These are phyloP conservation scores for Aspergillus heteromorphus DNA, from an alignment of 495 filamentous ascomycete genomes.

Conservation along the genomic window DNA sequence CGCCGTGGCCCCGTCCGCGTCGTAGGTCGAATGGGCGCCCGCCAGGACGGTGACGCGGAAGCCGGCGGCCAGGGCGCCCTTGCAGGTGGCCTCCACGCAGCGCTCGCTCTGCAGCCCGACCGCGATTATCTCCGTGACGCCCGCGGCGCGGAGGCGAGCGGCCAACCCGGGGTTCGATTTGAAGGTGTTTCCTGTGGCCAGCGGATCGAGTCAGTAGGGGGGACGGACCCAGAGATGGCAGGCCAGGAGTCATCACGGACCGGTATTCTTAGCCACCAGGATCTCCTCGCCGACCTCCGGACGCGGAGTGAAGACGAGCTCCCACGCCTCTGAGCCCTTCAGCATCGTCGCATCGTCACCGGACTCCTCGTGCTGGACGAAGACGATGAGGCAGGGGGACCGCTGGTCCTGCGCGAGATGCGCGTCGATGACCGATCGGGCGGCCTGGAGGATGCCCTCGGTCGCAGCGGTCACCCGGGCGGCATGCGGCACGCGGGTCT, in stretches of 20 bases:
- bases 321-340: not conserved
- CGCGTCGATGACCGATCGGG: not conserved
- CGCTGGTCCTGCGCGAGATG: not conserved
- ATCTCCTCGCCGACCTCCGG: not conserved
- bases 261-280: not conserved
- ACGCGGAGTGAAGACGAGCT: not conserved
- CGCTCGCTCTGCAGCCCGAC: constrained; percentile 1
- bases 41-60: not conserved
- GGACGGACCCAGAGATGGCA: no score
- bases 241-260: no score
- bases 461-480: not conserved
- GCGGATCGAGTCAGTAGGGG: no score
- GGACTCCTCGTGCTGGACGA: not conserved
- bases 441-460: not conserved
- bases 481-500: constrained; percentile 1
- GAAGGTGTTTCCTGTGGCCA: not conserved
- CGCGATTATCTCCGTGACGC: not conserved
- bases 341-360: not conserved
- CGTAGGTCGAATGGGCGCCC: constrained; percentile 5
- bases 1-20: not conserved
- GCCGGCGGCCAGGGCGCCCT: not conserved
- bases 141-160: not conserved
- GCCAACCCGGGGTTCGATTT: constrained; percentile 1
- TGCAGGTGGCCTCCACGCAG: constrained; percentile 1
- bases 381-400: not conserved